Percentiles rank a stretch among this genome's conserved stretches.
These are phyloP conservation scores for Albizia julibrissin DNA, from an alignment of 306 rosid genomes.

Conservation along the genomic window DNA sequence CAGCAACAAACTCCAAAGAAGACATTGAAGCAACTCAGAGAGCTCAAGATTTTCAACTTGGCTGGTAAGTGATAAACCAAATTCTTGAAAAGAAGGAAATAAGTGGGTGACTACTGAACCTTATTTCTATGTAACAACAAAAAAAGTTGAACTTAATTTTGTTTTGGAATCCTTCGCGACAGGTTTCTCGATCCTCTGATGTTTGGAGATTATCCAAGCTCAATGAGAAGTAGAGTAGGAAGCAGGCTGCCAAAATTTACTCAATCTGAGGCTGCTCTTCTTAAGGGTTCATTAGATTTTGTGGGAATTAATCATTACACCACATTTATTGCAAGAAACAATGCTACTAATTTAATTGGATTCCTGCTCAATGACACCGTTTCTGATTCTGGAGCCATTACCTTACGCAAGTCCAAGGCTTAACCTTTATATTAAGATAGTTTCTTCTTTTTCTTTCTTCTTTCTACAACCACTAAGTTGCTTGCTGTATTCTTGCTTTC, in stretches of 20 bases:
- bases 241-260: conserved; percentile 73
- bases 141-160: background rate
- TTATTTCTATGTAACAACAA: background rate
- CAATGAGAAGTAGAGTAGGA: conserved; percentile 82
- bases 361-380: conserved; percentile 45
- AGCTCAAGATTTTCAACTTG: conserved; percentile 97
- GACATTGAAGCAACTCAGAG: conserved; percentile 77
- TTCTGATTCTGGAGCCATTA: conserved; percentile 71
- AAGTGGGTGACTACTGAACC: conserved; percentile 8
- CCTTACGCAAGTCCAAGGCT: conserved; percentile 67
- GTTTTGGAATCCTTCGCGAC: conserved; percentile 18
- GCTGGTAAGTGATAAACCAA: conserved; percentile 62
- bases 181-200: conserved; percentile 93
- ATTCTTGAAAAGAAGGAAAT: background rate
- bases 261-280: conserved; percentile 49
- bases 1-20: conserved; percentile 60
- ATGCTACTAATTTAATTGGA: conserved; percentile 38
- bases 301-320: conserved; percentile 97
- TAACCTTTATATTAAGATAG: background rate
- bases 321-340: conserved; percentile 60
- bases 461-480: conserved; percentile 36
- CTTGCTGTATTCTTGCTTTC: conserved; percentile 3
- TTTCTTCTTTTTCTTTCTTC: conserved; percentile 39
- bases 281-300: conserved; percentile 86
- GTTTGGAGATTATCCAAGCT: conserved; percentile 85